A percentile compares a stretch with the other conserved stretches of the same genome.
Conservation (phyloP, 768 basidiomycete genomes). For the Scleroderma citrinum region DNA sequence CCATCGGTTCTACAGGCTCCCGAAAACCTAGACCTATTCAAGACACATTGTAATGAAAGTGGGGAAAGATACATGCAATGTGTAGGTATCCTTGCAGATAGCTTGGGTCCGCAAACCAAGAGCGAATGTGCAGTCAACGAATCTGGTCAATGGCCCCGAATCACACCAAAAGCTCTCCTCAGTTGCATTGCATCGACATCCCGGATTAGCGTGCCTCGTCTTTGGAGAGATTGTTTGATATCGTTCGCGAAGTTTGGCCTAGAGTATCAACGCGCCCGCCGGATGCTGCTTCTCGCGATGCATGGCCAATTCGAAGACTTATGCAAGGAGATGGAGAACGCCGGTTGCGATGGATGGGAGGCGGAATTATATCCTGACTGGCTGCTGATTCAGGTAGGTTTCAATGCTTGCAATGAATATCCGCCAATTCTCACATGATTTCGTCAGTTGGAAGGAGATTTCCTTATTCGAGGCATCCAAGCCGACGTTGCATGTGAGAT, state of each 20-base stretch:
- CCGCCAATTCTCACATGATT: conserved; percentile 5
- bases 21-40: background rate
- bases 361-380: too few relatives aligned
- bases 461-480: too few relatives aligned
- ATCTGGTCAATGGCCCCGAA: conserved; percentile 31
- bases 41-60: conserved; percentile 1
- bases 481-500: conserved; percentile 25
- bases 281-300: conserved; percentile 14
- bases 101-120: conserved; percentile 8
- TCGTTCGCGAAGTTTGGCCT: conserved; percentile 24
- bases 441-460: conserved; percentile 24
- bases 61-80: background rate
- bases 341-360: conserved; percentile 15
- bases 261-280: too few relatives aligned
- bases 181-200: conserved; percentile 21
- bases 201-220: conserved; percentile 1
- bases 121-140: conserved; percentile 9
- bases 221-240: conserved; percentile 27
- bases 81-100: background rate
- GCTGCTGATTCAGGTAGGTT: too few relatives aligned
- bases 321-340: conserved; percentile 11
- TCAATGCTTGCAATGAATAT: background rate
- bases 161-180: conserved; percentile 26
- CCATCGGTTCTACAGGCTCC: background rate
- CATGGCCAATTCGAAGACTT: conserved; percentile 8